Evolutionary conservation across 768 basidiomycete species (phyloP).

Genomic region (Trametes punicea): DNA sequence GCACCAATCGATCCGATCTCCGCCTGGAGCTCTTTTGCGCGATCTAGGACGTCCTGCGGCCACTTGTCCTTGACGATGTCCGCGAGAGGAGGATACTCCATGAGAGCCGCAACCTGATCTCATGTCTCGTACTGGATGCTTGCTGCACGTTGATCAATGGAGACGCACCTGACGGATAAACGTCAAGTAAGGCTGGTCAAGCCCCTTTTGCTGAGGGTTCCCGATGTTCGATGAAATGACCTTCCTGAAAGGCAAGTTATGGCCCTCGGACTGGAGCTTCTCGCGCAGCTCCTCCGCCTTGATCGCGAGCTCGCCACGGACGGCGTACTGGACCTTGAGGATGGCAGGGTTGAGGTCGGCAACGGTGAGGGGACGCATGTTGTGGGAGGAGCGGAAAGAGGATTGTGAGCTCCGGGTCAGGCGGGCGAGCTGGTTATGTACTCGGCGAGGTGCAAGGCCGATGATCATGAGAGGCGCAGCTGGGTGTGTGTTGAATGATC

Average conservation of each 20-base stretch:
- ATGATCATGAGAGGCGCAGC: conserved; percentile 19
- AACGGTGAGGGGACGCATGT: conserved; percentile 48
- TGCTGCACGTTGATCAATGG: not conserved
- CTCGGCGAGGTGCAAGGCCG: conserved; percentile 11
- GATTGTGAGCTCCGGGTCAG: conserved; percentile 8
- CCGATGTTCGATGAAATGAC: conserved; percentile 97
- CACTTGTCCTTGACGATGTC: conserved; percentile 74
- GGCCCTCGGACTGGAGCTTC: conserved; percentile 49
- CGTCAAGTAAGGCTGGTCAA: conserved; percentile 91
- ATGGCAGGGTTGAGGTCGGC: conserved; percentile 81
- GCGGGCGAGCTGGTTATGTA: conserved; percentile 16
- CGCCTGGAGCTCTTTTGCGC: conserved; percentile 73
- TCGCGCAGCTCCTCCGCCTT: conserved; percentile 83
- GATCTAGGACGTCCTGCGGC: conserved; percentile 79
- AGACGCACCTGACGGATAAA: conserved; percentile 78
- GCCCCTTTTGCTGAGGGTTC: conserved; percentile 93
- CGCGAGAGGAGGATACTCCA: conserved; percentile 87
- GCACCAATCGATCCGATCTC: conserved; percentile 94
- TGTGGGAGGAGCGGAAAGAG: conserved; percentile 14
- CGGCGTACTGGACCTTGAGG: conserved; percentile 90
- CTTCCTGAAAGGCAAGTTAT: conserved; percentile 75
- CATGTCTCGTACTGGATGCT: not conserved
- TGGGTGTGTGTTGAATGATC: conserved; percentile 9
- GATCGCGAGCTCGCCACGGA: conserved; percentile 95
- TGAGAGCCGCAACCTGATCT: conserved; percentile 77